Percentiles rank a stretch among this genome's conserved stretches.
Conservation (phyloP, 1,284 basidiomycete species). For the Malassezia equina region DNA sequence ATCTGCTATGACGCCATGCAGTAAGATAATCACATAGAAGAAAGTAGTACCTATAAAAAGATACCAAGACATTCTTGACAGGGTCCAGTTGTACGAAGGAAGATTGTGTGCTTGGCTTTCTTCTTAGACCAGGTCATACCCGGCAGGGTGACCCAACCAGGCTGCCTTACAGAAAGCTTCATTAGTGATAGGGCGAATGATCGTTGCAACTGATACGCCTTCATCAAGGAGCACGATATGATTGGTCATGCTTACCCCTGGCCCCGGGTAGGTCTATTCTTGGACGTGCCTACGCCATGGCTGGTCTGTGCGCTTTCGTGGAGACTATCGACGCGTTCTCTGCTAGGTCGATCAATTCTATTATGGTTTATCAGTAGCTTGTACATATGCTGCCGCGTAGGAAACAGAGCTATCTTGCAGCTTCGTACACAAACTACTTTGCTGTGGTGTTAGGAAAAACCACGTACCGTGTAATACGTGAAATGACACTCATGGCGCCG, state of each 20-base stretch:
- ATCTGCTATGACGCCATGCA: neutral
- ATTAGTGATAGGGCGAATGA: no score
- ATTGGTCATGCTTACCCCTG: no score
- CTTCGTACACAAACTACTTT: constrained; percentile 66
- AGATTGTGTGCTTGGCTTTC: no score
- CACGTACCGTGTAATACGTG: constrained; percentile 32
- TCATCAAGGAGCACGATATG: no score
- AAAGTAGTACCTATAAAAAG: neutral
- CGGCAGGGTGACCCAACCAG: no score
- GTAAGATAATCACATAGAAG: neutral
- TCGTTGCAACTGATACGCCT: no score
- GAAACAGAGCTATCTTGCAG: constrained; percentile 78
- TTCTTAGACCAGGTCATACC: no score
- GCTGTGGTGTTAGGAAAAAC: constrained; percentile 46
- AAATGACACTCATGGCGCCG: constrained; percentile 24
- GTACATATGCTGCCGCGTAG: constrained; percentile 77
- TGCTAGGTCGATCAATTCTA: neutral
- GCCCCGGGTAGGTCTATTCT: no score
- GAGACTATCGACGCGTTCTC: no score
- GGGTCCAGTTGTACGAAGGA: neutral
- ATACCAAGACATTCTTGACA: neutral
- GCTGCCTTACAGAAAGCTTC: no score
- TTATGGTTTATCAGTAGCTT: neutral
- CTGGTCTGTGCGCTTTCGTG: neutral
- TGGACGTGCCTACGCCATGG: neutral